phyloP scores from a whole-genome alignment of 1,139 yeast genomes.

The Kodamaea sp. region DNA sequence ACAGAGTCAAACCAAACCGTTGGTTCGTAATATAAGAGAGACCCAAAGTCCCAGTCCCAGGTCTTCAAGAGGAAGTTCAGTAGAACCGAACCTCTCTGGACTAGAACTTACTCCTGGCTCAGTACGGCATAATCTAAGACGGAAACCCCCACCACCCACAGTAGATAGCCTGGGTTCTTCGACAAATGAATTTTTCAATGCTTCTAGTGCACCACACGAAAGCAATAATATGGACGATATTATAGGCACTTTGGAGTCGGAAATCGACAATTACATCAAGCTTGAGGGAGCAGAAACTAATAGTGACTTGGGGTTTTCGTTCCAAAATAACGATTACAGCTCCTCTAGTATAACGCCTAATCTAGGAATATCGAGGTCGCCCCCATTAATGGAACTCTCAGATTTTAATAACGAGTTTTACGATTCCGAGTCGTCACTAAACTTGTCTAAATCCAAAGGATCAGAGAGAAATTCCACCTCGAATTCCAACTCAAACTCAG shows the following conservation, averaged over 20 bases:
- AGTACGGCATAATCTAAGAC: conserved; percentile 8
- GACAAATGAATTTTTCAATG: conserved; percentile 11
- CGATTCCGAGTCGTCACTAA: conserved; percentile 12
- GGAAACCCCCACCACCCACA: conserved; percentile 27
- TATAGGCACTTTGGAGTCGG: conserved; percentile 21
- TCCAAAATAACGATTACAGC: conserved; percentile 8
- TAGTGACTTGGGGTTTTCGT: conserved; percentile 4
- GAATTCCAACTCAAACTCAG: not conserved
- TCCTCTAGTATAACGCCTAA: conserved; percentile 8
- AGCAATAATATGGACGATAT: conserved; percentile 16
- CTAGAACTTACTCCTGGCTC: not conserved
- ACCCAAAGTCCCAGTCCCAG: not conserved
- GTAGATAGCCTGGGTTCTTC: conserved; percentile 11
- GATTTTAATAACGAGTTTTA: conserved; percentile 12
- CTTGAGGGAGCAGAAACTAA: conserved; percentile 5
- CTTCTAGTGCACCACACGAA: conserved; percentile 3
- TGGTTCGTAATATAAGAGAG: not conserved
- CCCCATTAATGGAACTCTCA: conserved; percentile 11
- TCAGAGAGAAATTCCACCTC: not conserved
- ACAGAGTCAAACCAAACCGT: conserved; percentile 5
- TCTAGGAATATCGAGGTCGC: conserved; percentile 11
- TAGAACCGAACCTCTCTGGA: not conserved
- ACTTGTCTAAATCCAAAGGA: conserved; percentile 1
- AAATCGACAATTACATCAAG: conserved; percentile 17
- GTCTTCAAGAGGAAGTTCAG: not conserved